Evolutionary conservation across 768 basidiomycete genomes (phyloP).

Genomic region (Terana coerulea): DNA sequence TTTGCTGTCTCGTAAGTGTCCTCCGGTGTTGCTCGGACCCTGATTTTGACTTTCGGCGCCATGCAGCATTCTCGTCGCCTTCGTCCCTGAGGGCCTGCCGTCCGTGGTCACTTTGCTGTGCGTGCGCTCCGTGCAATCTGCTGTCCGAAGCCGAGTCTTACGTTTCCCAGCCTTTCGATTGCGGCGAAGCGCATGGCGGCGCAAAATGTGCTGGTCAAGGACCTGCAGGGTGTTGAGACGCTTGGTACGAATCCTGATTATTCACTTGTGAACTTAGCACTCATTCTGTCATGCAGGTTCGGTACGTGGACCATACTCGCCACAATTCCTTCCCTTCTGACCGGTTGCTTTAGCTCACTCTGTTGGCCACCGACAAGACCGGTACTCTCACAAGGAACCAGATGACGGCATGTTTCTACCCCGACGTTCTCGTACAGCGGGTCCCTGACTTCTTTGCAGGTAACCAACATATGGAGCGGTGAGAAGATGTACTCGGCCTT

Average conservation of each 20-base stretch:
- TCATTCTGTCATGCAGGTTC: slow-evolving; percentile 11
- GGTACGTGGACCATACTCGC: slow-evolving; percentile 10
- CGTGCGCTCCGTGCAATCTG: slow-evolving; percentile 7
- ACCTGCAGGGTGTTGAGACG: slow-evolving; percentile 70
- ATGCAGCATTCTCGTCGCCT: slow-evolving; percentile 48
- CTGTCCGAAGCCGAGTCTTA: background rate
- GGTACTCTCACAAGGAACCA: slow-evolving; percentile 69
- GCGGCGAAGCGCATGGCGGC: slow-evolving; percentile 70
- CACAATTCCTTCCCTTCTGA: slow-evolving; percentile 10
- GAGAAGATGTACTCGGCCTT: slow-evolving; percentile 60
- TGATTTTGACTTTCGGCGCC: no score
- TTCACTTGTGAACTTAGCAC: background rate
- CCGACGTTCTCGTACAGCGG: background rate
- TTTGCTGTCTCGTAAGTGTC: slow-evolving; percentile 45
- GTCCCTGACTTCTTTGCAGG: slow-evolving; percentile 27
- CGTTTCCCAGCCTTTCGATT: slow-evolving; percentile 43
- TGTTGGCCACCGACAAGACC: slow-evolving; percentile 70
- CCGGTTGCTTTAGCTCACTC: slow-evolving; percentile 43
- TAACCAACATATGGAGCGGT: slow-evolving; percentile 66
- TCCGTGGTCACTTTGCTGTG: slow-evolving; percentile 61
- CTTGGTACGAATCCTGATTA: slow-evolving; percentile 35
- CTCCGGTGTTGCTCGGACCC: background rate
- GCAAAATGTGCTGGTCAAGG: slow-evolving; percentile 70
- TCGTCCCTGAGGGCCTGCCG: slow-evolving; percentile 60
- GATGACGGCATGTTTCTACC: slow-evolving; percentile 47